Conservation (phyloP, 179 eudicot genomes). For the Spergularia azorica region DNA sequence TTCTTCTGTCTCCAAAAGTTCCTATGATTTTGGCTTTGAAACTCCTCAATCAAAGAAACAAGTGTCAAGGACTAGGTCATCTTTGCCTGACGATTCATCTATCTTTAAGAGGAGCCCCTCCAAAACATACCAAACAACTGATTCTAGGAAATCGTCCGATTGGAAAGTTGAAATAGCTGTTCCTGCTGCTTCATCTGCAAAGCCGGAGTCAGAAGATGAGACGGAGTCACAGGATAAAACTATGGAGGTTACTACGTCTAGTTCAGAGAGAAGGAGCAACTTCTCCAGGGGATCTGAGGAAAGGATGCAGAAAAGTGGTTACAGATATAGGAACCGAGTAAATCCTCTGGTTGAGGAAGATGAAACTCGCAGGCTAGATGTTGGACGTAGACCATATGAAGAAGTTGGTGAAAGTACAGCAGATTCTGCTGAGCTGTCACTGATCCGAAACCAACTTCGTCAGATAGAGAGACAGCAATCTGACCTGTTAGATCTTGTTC, state of each 20-base stretch:
- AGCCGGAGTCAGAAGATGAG: constrained; percentile 32
- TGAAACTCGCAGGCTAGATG: constrained; percentile 14
- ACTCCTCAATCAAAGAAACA: constrained; percentile 46
- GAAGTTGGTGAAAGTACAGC: constrained; percentile 43
- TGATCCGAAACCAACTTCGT: constrained; percentile 74
- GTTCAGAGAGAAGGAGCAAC: constrained; percentile 39
- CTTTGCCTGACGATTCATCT: constrained; percentile 35
- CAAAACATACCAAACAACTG: constrained; percentile 28
- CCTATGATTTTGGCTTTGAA: constrained; percentile 31
- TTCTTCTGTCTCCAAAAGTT: constrained; percentile 47
- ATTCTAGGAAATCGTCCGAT: constrained; percentile 29
- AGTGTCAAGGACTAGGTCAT: constrained; percentile 31
- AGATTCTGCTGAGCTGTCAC: constrained; percentile 65
- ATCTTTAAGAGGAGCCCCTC: constrained; percentile 31
- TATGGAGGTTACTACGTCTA: constrained; percentile 20
- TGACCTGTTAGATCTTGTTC: constrained; percentile 63
- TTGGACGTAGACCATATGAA: constrained; percentile 41
- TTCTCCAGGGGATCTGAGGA: constrained; percentile 43
- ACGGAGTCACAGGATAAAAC: constrained; percentile 21
- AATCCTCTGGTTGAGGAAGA: constrained; percentile 47
- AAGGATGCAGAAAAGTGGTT: constrained; percentile 34
- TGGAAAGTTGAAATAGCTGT: constrained; percentile 39
- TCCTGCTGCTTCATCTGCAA: constrained; percentile 28
- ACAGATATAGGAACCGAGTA: constrained; percentile 40
- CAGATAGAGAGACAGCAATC: constrained; percentile 90